Conservation (phyloP, 768 basidiomycete genomes). For the Lactifluus volemus region DNA sequence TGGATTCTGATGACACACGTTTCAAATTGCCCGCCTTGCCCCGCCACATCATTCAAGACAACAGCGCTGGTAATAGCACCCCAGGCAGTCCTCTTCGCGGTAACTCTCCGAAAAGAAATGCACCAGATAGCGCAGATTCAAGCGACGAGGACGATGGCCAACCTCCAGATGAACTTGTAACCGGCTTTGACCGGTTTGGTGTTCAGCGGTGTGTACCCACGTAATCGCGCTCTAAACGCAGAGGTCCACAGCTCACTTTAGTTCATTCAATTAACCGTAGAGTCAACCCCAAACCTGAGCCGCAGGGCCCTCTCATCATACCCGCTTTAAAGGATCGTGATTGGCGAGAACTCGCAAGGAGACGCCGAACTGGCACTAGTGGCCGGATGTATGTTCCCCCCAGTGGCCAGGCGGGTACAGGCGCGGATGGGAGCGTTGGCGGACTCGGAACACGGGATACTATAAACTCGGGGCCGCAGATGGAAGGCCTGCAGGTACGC, state of each 20-base stretch:
- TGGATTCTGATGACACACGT: slow-evolving; percentile 45
- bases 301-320: slow-evolving; percentile 69
- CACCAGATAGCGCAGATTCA: slow-evolving; percentile 37
- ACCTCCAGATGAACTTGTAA: slow-evolving; percentile 57
- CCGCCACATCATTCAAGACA: slow-evolving; percentile 37
- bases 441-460: slow-evolving; percentile 65
- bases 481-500: slow-evolving; percentile 55
- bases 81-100: slow-evolving; percentile 50
- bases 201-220: slow-evolving; percentile 73
- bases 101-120: slow-evolving; percentile 37
- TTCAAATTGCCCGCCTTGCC: slow-evolving; percentile 60
- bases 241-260: slow-evolving; percentile 72
- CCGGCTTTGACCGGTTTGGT: slow-evolving; percentile 63
- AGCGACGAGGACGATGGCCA: slow-evolving; percentile 47
- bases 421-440: slow-evolving; percentile 66
- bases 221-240: background rate
- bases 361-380: slow-evolving; percentile 43
- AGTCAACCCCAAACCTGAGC: slow-evolving; percentile 37
- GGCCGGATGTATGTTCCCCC: slow-evolving; percentile 50
- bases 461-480: slow-evolving; percentile 69
- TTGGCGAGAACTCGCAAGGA: slow-evolving; percentile 76
- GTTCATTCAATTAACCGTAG: slow-evolving; percentile 33
- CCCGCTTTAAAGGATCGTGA: slow-evolving; percentile 81
- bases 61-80: slow-evolving; percentile 31
- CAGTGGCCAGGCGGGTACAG: slow-evolving; percentile 44